A percentile compares a stretch with the other conserved stretches of the same genome.
phyloP scores from a whole-genome alignment of 257 asterid species.

The Salvia rosmarinus region DNA sequence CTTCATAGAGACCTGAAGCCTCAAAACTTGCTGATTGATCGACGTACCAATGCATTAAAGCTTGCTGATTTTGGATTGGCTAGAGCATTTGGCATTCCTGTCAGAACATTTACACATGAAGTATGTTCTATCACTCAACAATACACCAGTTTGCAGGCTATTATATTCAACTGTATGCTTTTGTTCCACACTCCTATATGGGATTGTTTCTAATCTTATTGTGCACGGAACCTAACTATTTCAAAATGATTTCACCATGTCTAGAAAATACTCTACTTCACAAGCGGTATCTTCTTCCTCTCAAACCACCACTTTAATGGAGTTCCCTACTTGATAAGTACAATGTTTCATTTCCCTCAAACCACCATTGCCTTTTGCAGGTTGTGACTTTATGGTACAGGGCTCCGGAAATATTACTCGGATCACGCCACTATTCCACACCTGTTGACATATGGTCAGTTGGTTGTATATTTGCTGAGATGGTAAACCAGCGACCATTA shows the following conservation, averaged over 20 bases:
- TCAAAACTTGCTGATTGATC: conserved; percentile 90
- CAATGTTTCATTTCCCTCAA: conserved; percentile 15
- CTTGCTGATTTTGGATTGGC: conserved; percentile 99
- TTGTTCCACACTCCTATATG: not conserved
- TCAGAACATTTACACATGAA: conserved; percentile 95
- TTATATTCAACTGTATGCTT: not conserved
- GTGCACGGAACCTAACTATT: conserved; percentile 6
- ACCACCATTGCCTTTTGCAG: conserved; percentile 45
- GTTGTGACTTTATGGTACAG: conserved; percentile 99
- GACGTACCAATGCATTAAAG: conserved; percentile 79
- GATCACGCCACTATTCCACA: conserved; percentile 92
- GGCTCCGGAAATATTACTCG: conserved; percentile 97
- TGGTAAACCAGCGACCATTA: conserved; percentile 78
- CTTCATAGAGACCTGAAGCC: conserved; percentile 97
- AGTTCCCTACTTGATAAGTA: conserved; percentile 10
- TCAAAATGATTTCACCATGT: conserved; percentile 1
- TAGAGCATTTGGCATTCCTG: conserved; percentile 96
- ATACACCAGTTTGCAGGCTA: conserved; percentile 10
- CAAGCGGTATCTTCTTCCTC: conserved; percentile 17
- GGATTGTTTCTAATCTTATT: conserved; percentile 21
- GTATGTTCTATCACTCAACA: conserved; percentile 40
- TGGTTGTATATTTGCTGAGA: conserved; percentile 98
- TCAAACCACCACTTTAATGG: not conserved
- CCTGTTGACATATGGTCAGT: conserved; percentile 98
- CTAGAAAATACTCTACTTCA: conserved; percentile 14